A percentile compares a stretch with the other conserved stretches of the same genome.
phyloP scores from a whole-genome alignment of 1,284 basidiomycete genomes.

The Tilletia indica region DNA sequence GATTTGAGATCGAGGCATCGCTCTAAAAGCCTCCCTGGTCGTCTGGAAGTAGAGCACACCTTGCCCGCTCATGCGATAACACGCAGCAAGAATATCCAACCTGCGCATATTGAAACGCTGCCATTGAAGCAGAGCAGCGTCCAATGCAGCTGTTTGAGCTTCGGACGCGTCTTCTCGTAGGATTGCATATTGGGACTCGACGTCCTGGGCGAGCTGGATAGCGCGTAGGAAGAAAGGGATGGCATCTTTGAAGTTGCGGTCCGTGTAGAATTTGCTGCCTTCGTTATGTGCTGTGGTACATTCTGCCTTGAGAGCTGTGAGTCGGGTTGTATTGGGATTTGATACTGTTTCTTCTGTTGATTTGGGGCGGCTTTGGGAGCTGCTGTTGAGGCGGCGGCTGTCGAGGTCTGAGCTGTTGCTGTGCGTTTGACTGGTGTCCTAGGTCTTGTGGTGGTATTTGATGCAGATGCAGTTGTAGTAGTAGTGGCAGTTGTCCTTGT shows the following conservation, averaged over 20 bases:
- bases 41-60: conserved; percentile 1
- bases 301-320: too few species aligned
- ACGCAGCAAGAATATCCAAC: background rate
- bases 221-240: conserved; percentile 41
- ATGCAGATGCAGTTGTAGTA: too few species aligned
- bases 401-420: too few species aligned
- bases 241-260: conserved; percentile 40
- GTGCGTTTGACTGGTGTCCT: too few species aligned
- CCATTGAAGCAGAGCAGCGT: background rate
- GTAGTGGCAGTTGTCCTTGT: too few species aligned
- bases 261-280: conserved; percentile 56
- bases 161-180: background rate
- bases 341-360: too few species aligned
- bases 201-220: conserved; percentile 37
- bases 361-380: too few species aligned
- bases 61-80: background rate
- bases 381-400: too few species aligned
- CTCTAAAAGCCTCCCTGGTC: background rate
- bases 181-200: conserved; percentile 19
- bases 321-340: too few species aligned
- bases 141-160: background rate
- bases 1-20: background rate
- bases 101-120: background rate
- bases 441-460: too few species aligned
- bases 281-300: conserved; percentile 41